Percentiles rank a stretch among this genome's conserved stretches.
Evolutionary conservation across 176 grass and related monocot genomes (phyloP).

Genomic region (Rhynchospora tenuis): DNA sequence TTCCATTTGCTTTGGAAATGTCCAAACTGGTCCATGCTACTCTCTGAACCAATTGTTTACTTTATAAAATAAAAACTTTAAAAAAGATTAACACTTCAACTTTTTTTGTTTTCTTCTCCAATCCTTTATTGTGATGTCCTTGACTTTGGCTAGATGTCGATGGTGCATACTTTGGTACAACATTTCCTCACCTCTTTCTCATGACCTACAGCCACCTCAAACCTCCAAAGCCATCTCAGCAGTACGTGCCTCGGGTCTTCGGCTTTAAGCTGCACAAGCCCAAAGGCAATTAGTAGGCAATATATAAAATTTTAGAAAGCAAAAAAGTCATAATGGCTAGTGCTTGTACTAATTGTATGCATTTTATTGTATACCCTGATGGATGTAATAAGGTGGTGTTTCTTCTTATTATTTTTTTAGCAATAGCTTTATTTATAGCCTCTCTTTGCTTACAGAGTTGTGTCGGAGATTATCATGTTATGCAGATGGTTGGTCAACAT

Average conservation of each 20-base stretch:
- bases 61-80: not conserved
- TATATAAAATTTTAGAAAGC: not conserved
- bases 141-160: conserved; percentile 23
- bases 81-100: not conserved
- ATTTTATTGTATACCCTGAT: not conserved
- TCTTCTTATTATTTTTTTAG: not conserved
- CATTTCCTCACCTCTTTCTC: conserved; percentile 21
- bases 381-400: conserved; percentile 1
- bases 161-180: conserved; percentile 25
- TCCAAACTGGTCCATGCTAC: not conserved
- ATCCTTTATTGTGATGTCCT: conserved; percentile 15
- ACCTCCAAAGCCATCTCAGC: conserved; percentile 15
- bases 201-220: conserved; percentile 21
- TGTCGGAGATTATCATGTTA: too few species aligned
- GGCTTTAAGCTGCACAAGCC: conserved; percentile 26
- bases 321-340: not conserved
- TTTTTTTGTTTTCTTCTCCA: not conserved
- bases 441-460: not conserved
- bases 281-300: conserved; percentile 1
- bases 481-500: not conserved
- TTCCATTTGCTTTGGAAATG: not conserved
- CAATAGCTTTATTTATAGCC: not conserved
- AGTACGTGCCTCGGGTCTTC: conserved; percentile 26
- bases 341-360: not conserved
- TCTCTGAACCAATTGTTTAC: not conserved